These are phyloP conservation scores for Ceratocystiopsis sp. DNA, from an alignment of 2,329 filamentous ascomycete species.

Conservation along the genomic window DNA sequence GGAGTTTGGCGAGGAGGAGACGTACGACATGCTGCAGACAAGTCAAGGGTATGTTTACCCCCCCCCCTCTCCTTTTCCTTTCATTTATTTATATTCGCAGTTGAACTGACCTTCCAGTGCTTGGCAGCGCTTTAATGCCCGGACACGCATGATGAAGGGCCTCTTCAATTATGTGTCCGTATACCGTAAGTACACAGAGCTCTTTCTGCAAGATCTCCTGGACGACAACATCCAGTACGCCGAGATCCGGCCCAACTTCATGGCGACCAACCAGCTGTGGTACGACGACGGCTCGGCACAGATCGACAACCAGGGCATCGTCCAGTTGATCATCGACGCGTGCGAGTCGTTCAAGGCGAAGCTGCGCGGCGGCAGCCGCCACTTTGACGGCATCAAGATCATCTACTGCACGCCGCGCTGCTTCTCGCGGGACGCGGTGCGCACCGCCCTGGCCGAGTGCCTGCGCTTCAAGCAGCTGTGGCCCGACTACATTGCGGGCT, in stretches of 20 bases:
- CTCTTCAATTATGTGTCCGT: conserved; percentile 50
- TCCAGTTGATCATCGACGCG: conserved; percentile 40
- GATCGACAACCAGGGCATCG: conserved; percentile 40
- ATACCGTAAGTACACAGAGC: conserved; percentile 41
- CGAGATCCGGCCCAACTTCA: conserved; percentile 53
- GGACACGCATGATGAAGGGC: conserved; percentile 57
- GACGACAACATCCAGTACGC: conserved; percentile 52
- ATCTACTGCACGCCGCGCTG: conserved; percentile 55
- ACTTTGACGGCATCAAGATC: conserved; percentile 50
- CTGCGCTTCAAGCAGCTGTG: conserved; percentile 39
- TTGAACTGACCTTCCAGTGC: conserved; percentile 18
- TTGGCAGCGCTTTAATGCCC: conserved; percentile 48
- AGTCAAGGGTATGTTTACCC: conserved; percentile 14
- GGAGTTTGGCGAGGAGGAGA: conserved; percentile 42
- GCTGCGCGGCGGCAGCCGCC: conserved; percentile 13
- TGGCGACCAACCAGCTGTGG: conserved; percentile 44
- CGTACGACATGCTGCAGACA: conserved; percentile 33
- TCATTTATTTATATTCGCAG: too few species aligned
- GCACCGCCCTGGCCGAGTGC: conserved; percentile 40
- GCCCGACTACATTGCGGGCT: conserved; percentile 46
- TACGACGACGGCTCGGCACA: conserved; percentile 33
- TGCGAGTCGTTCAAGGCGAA: conserved; percentile 28
- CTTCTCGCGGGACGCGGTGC: conserved; percentile 30
- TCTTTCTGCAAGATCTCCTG: conserved; percentile 44
- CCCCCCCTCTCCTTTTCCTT: too few species aligned